Base-by-base conservation (phyloP, 75 land plant species). In the Cupressus sempervirens region DNA sequence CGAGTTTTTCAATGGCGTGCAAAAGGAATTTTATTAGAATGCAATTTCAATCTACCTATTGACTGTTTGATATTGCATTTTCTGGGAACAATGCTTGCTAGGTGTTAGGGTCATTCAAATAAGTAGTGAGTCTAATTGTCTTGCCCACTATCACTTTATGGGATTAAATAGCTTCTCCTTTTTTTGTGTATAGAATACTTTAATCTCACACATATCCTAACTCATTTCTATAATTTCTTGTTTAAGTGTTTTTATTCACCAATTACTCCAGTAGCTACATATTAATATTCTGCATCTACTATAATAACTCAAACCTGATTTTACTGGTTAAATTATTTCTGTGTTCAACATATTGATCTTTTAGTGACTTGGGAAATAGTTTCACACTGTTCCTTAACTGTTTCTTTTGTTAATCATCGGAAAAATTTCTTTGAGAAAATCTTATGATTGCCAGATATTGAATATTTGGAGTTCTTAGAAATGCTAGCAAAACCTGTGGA, bases 391-490 rank as follows among this genome's bases (percentile, higher is more conserved):
- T 62, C 67, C 26, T 62, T 26, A 62, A 62, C 62, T n/a, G 43
- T 77, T 70, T 3, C 81, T 50, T 45, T 79, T 7, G 62, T 16
- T 83, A 45, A n/a, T 45, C 46, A 41, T 41, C 20, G 76, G 3
- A 16, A 68, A 48, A 85, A 32, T 43, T 11, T 16, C 83, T 80
- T 46, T 82, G 7, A 74, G 56, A 50, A 41, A 15, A 68, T 41
- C 87, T 84, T 62, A 58, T 74, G 80, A 80, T 76, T 88, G 75
- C 80, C 89, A 97, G 99, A 97, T 90, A 93, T 90, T 85, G 99
- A 97, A 67, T 97, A 96, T 89, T 46, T 96, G 90, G 92, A 93
- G 80, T 97, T 97, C 77, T 88, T 96, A 84, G 96, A 97, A 80
- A 76, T 85, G 72, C 72, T 96, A 35, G 88, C 91, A 40, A 95